Conservation (phyloP, 2,329 filamentous ascomycete genomes). For the Talaromyces sp. region DNA sequence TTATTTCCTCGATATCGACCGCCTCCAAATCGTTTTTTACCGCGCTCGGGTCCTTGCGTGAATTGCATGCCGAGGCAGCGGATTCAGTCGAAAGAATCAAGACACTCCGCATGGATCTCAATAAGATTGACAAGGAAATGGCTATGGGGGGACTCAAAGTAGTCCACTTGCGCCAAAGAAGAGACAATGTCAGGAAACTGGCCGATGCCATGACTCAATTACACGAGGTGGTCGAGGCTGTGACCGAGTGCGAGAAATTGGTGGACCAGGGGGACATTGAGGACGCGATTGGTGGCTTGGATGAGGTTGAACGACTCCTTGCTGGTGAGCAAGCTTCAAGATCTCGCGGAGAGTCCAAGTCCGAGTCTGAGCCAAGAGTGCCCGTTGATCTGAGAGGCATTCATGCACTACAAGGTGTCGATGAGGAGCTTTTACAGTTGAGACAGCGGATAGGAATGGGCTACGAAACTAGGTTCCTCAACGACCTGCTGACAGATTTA, state of each 20-base stretch:
- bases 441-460: slow-evolving; percentile 79
- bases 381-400: slow-evolving; percentile 70
- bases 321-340: slow-evolving; percentile 59
- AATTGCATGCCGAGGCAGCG: slow-evolving; percentile 86
- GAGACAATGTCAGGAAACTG: slow-evolving; percentile 79
- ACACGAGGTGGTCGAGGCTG: slow-evolving; percentile 68
- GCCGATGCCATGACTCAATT: slow-evolving; percentile 81
- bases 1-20: slow-evolving; percentile 93
- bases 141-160: slow-evolving; percentile 80
- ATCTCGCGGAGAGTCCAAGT: slow-evolving; percentile 20
- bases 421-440: slow-evolving; percentile 69
- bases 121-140: slow-evolving; percentile 79
- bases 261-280: slow-evolving; percentile 83
- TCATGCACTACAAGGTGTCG: slow-evolving; percentile 74
- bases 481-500: slow-evolving; percentile 72
- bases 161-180: slow-evolving; percentile 72
- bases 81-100: slow-evolving; percentile 88
- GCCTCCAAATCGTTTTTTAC: slow-evolving; percentile 96
- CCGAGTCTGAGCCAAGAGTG: slow-evolving; percentile 29
- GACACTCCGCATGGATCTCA: slow-evolving; percentile 70
- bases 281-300: slow-evolving; percentile 71
- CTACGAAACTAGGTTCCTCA: slow-evolving; percentile 76
- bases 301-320: slow-evolving; percentile 73
- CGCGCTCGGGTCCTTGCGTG: slow-evolving; percentile 81
- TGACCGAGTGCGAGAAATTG: slow-evolving; percentile 71